Conservation (phyloP, 306 rosid species). For the Arachis stenosperma region DNA sequence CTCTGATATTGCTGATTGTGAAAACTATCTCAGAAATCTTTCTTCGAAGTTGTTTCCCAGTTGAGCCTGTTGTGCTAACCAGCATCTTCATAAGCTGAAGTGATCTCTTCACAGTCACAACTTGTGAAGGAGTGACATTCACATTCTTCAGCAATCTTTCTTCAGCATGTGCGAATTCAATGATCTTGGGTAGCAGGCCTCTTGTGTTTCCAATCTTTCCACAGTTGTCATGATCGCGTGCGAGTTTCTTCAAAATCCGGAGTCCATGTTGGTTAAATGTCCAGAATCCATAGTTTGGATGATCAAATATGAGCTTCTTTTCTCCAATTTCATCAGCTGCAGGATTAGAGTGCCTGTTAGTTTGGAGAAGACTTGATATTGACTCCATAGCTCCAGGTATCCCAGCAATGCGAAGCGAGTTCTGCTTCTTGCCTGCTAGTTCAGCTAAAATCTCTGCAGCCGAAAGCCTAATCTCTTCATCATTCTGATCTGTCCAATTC, state of each 20-base stretch:
- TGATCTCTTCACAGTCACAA: constrained; percentile 72
- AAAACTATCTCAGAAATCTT: constrained; percentile 89
- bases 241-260: constrained; percentile 77
- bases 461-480: constrained; percentile 76
- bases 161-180: constrained; percentile 76
- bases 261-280: constrained; percentile 86
- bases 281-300: constrained; percentile 69
- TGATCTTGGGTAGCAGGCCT: constrained; percentile 83
- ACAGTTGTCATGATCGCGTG: constrained; percentile 85
- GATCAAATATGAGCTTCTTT: constrained; percentile 57
- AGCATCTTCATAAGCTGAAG: constrained; percentile 89
- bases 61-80: constrained; percentile 71
- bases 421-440: constrained; percentile 87
- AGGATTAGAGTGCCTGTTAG: constrained; percentile 53
- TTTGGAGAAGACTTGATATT: constrained; percentile 78
- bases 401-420: constrained; percentile 80
- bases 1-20: constrained; percentile 85
- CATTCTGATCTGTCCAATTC: constrained; percentile 85
- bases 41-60: constrained; percentile 71
- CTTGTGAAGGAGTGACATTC: constrained; percentile 53
- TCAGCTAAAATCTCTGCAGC: constrained; percentile 81
- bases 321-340: constrained; percentile 84
- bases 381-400: constrained; percentile 96
- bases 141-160: constrained; percentile 67
- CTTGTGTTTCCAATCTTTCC: constrained; percentile 94